Evolutionary conservation across 164 flowering plant genomes (phyloP).

Genomic region (Malania oleifera): DNA sequence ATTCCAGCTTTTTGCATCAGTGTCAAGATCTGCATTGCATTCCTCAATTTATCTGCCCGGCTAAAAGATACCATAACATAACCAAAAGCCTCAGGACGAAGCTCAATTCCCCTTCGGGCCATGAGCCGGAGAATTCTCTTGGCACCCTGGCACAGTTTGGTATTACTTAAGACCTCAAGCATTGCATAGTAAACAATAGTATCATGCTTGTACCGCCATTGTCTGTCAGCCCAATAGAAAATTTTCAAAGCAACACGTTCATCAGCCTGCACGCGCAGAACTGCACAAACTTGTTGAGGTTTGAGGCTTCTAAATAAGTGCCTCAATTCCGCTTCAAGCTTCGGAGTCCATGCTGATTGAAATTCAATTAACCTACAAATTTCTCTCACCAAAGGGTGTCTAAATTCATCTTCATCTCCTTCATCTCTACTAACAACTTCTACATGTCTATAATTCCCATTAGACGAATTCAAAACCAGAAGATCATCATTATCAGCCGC

Average conservation of each 20-base stretch:
- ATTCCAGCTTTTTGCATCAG: conserved; percentile 79
- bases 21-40: conserved; percentile 60
- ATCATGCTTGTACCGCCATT: conserved; percentile 80
- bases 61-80: conserved; percentile 83
- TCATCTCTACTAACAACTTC: conserved; percentile 25
- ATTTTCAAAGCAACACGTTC: conserved; percentile 71
- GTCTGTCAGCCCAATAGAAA: conserved; percentile 90
- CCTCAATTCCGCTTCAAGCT: conserved; percentile 61
- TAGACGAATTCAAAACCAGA: conserved; percentile 31
- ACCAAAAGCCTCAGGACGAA: conserved; percentile 57
- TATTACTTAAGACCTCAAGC: conserved; percentile 78
- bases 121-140: conserved; percentile 65
- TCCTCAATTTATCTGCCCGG: conserved; percentile 69
- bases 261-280: conserved; percentile 53
- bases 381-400: conserved; percentile 77
- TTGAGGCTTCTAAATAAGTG: conserved; percentile 68
- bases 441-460: conserved; percentile 7
- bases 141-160: conserved; percentile 79
- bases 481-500: conserved; percentile 35
- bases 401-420: conserved; percentile 41
- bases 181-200: conserved; percentile 61
- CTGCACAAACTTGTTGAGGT: conserved; percentile 74
- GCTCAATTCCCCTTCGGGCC: conserved; percentile 57
- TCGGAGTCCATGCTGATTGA: conserved; percentile 56
- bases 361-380: conserved; percentile 52